phyloP scores from a whole-genome alignment of 192 early-diverging fungal species.

The Glomus cerebriforme region DNA sequence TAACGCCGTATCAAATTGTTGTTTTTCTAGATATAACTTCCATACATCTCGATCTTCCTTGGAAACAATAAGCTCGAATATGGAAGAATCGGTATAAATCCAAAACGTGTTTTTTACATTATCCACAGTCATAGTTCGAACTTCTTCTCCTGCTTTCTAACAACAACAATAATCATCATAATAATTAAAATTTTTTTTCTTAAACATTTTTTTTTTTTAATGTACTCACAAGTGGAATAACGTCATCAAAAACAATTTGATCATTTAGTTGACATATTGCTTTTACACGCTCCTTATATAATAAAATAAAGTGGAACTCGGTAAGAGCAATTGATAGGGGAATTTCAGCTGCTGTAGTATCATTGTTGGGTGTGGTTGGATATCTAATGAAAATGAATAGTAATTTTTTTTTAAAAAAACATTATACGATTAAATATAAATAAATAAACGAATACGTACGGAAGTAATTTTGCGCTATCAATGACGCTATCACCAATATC shows the following conservation, averaged over 20 bases:
- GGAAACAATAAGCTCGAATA: slow-evolving; percentile 88
- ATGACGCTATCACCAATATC: slow-evolving; percentile 78
- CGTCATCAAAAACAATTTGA: slow-evolving; percentile 83
- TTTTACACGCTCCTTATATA: slow-evolving; percentile 76
- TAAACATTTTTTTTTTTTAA: background rate
- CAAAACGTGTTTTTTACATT: slow-evolving; percentile 83
- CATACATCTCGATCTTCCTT: slow-evolving; percentile 96
- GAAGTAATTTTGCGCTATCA: slow-evolving; percentile 78
- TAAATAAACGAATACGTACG: slow-evolving; percentile 50
- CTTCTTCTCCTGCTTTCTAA: slow-evolving; percentile 61
- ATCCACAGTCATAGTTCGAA: slow-evolving; percentile 75
- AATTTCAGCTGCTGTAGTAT: slow-evolving; percentile 47
- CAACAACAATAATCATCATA: background rate
- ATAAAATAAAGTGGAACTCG: slow-evolving; percentile 85
- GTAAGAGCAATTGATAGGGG: slow-evolving; percentile 82
- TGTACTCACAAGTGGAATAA: slow-evolving; percentile 64
- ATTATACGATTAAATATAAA: background rate
- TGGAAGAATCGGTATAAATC: slow-evolving; percentile 80
- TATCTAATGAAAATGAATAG: slow-evolving; percentile 40
- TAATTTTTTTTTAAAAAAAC: background rate
- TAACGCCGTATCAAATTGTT: slow-evolving; percentile 82
- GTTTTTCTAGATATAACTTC: slow-evolving; percentile 82
- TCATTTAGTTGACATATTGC: slow-evolving; percentile 81
- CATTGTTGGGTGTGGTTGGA: slow-evolving; percentile 50
- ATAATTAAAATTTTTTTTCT: too few relatives aligned